Percentiles rank a stretch among this genome's conserved stretches.
phyloP scores from a whole-genome alignment of 2,329 filamentous ascomycete genomes.

The Alternaria sp. region DNA sequence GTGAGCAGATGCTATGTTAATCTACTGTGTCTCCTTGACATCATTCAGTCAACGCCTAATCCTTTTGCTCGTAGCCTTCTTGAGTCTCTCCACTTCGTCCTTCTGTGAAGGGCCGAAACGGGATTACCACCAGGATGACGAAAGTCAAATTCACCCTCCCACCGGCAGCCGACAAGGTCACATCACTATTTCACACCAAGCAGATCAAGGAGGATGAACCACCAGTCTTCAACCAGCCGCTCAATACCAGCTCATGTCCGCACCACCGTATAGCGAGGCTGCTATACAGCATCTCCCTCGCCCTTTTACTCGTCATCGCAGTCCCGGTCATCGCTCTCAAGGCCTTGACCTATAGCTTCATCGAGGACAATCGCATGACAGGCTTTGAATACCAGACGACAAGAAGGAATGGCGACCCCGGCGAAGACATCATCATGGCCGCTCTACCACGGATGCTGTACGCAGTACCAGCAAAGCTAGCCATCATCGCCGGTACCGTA shows the following conservation, averaged over 20 bases:
- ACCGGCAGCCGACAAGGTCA: conserved; percentile 16
- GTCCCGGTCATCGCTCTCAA: conserved; percentile 34
- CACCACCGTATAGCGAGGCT: conserved; percentile 28
- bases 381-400: conserved; percentile 37
- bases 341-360: conserved; percentile 40
- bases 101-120: not conserved
- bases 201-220: conserved; percentile 11
- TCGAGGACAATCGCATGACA: conserved; percentile 39
- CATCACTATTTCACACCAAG: conserved; percentile 17
- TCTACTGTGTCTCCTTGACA: conserved; percentile 13
- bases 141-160: conserved; percentile 14
- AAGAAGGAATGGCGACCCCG: conserved; percentile 13
- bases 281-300: conserved; percentile 26
- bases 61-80: not conserved
- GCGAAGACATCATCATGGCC: conserved; percentile 28
- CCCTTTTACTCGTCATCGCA: conserved; percentile 25
- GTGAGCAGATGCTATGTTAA: conserved; percentile 25
- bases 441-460: conserved; percentile 37
- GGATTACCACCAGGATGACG: conserved; percentile 11
- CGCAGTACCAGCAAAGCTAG: conserved; percentile 35
- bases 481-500: conserved; percentile 31
- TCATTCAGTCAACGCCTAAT: not conserved
- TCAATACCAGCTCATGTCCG: conserved; percentile 16
- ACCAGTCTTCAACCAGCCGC: conserved; percentile 12
- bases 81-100: not conserved